Percentiles rank a stretch among this genome's conserved stretches.
Evolutionary conservation across 176 grass and related monocot species (phyloP).

Genomic region (bread wheat (Triticum aestivum)): IWGSC_CS_RefSeq_v2.1 NC_057805.1:37646597-37647096

Average conservation of each 20-base stretch:
- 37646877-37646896: slow-evolving; percentile 65
- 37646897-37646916: background rate
- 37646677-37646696: slow-evolving; percentile 2
- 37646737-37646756: background rate
- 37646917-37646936: background rate
- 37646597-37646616: background rate
- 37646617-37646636: background rate
- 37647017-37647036: slow-evolving; percentile 68
- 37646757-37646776: slow-evolving; percentile 31
- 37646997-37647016: slow-evolving; percentile 94
- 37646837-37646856: slow-evolving; percentile 84
- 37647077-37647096: background rate
- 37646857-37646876: slow-evolving; percentile 86
- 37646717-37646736: background rate
- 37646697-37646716: background rate
- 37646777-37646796: slow-evolving; percentile 18
- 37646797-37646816: slow-evolving; percentile 66
- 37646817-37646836: slow-evolving; percentile 72
- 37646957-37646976: background rate
- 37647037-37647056: background rate
- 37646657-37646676: background rate
- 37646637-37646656: background rate
- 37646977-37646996: slow-evolving; percentile 89
- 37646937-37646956: background rate
- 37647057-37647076: background rate